These are phyloP conservation scores for Oryza glumipatula DNA, from an alignment of 176 grass and related monocot species.

Conservation along the genomic window DNA sequence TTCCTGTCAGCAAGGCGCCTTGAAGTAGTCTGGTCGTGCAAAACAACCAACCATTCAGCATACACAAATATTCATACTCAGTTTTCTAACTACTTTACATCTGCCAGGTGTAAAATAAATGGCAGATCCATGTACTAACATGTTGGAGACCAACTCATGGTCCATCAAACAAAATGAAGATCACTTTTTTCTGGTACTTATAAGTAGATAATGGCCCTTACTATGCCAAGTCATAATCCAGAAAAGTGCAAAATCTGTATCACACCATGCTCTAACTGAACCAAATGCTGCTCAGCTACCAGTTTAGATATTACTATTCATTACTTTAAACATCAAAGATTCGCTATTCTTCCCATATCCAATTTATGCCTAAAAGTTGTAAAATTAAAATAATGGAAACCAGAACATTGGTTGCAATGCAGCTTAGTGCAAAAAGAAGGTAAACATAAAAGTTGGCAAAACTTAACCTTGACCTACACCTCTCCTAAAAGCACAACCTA, in stretches of 20 bases:
- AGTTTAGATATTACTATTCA: neutral
- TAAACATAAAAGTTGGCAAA: neutral
- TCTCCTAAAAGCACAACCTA: neutral
- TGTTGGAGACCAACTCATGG: neutral
- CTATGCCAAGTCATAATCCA: neutral
- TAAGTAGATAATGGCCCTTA: neutral
- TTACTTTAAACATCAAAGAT: too few relatives aligned
- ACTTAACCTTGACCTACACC: neutral
- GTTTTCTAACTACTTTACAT: neutral
- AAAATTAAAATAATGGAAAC: neutral
- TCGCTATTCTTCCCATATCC: neutral
- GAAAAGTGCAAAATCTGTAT: neutral
- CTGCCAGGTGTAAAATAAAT: neutral
- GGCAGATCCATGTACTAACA: neutral
- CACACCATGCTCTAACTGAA: neutral
- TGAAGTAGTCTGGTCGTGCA: slow-evolving; percentile 58
- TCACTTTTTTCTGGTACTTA: neutral
- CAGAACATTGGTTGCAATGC: neutral
- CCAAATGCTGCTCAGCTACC: neutral
- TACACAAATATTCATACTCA: neutral
- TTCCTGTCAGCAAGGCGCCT: slow-evolving; percentile 68
- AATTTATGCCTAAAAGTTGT: neutral
- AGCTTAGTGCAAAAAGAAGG: neutral
- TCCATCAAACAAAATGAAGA: neutral
- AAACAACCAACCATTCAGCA: slow-evolving; percentile 7